Conservation (phyloP, 192 early-diverging fungal species). For the Rhizoclosmatium sp. region DNA sequence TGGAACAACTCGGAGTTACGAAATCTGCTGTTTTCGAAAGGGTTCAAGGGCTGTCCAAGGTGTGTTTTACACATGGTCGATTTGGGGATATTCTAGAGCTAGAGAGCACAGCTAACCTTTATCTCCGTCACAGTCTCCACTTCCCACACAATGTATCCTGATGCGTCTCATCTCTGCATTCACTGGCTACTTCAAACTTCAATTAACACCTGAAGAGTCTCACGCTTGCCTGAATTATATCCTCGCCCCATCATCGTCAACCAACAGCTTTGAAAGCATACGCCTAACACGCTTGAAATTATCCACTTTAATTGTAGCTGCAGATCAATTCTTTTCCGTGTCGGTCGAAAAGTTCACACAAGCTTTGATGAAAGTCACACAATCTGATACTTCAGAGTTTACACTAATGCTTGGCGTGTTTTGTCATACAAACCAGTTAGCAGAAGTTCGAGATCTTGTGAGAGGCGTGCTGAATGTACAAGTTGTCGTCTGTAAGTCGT, state of each 20-base stretch:
- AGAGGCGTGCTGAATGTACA: constrained; percentile 13
- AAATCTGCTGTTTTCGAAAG: constrained; percentile 5
- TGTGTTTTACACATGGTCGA: too few species aligned
- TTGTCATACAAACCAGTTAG: constrained; percentile 36
- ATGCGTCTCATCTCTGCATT: constrained; percentile 28
- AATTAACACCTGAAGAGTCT: constrained; percentile 8
- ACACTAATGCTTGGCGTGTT: constrained; percentile 38
- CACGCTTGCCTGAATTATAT: background rate
- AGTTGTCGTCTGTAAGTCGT: background rate
- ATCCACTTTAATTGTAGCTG: constrained; percentile 11
- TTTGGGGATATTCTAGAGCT: too few species aligned
- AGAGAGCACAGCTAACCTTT: too few species aligned
- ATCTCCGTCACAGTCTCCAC: background rate
- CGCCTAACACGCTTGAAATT: background rate
- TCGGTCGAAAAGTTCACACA: constrained; percentile 19
- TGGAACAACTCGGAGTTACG: background rate
- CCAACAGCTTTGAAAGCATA: too few species aligned
- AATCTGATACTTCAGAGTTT: constrained; percentile 26
- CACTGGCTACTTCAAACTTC: constrained; percentile 34
- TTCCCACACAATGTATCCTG: constrained; percentile 19
- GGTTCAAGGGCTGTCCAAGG: constrained; percentile 6
- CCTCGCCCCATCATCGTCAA: background rate
- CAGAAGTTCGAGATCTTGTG: constrained; percentile 23
- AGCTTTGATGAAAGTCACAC: constrained; percentile 2
- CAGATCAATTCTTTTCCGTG: constrained; percentile 11